Evolutionary conservation across 2,329 filamentous ascomycete genomes (phyloP).

Genomic region (Podosphaera leucotricha): DNA sequence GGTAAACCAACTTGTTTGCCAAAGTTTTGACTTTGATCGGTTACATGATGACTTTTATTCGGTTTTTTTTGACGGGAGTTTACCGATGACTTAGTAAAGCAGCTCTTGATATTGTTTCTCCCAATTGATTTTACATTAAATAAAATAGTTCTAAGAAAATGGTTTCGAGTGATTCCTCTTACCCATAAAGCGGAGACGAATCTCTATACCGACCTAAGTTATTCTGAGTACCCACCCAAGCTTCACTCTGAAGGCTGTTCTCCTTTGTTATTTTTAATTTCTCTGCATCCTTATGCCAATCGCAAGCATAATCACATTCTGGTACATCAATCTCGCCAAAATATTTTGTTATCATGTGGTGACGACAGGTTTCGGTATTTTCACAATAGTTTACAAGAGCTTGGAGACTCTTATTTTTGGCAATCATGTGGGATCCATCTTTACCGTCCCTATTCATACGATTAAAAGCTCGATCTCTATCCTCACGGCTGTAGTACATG

Average conservation of each 20-base stretch:
- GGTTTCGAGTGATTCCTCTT: background rate
- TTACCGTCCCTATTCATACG: constrained; percentile 25
- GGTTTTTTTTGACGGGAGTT: no score
- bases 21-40: no score
- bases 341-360: constrained; percentile 50
- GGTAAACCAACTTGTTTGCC: no score
- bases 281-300: constrained; percentile 47
- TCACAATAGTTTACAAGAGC: constrained; percentile 66
- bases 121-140: no score
- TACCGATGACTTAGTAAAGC: no score
- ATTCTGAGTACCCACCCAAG: constrained; percentile 39
- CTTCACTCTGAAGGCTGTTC: constrained; percentile 31
- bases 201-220: constrained; percentile 32
- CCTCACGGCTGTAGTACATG: constrained; percentile 74
- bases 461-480: constrained; percentile 47
- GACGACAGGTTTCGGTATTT: constrained; percentile 46
- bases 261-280: constrained; percentile 33
- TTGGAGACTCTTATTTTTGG: constrained; percentile 37
- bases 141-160: background rate
- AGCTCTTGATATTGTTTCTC: no score
- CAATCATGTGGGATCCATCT: constrained; percentile 22
- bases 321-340: constrained; percentile 43
- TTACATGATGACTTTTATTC: no score
- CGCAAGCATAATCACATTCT: constrained; percentile 50
- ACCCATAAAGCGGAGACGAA: background rate